These are phyloP conservation scores for Themeda triandra DNA, from an alignment of 176 grass and related monocot species.

Conservation along the genomic window DNA sequence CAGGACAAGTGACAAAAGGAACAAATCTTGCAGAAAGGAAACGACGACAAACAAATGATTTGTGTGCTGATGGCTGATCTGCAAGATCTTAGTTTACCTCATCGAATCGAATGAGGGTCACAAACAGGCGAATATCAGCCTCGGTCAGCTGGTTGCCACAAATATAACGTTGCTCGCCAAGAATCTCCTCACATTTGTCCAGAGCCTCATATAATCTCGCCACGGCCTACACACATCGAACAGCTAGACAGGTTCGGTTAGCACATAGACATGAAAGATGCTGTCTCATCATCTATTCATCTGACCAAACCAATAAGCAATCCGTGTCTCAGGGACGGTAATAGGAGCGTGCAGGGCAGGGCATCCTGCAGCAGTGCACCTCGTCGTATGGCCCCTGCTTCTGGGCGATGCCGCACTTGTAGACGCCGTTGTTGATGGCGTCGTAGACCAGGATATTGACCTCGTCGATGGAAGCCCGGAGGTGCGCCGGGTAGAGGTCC, in stretches of 20 bases:
- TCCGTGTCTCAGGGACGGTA: not conserved
- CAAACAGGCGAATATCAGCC: slow-evolving; percentile 85
- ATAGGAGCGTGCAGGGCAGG: not conserved
- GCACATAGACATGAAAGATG: not conserved
- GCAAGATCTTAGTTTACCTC: slow-evolving; percentile 47
- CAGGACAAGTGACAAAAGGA: not conserved
- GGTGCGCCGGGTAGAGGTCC: slow-evolving; percentile 68
- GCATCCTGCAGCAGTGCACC: no score
- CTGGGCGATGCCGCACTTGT: slow-evolving; percentile 92
- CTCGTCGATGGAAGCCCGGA: slow-evolving; percentile 52
- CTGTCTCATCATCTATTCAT: not conserved
- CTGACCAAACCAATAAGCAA: not conserved
- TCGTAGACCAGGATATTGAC: slow-evolving; percentile 67
- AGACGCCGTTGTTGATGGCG: slow-evolving; percentile 85
- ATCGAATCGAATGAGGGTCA: slow-evolving; percentile 96
- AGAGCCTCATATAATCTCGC: slow-evolving; percentile 55
- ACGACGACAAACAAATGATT: no score
- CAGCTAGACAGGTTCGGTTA: not conserved
- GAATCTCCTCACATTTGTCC: slow-evolving; percentile 84
- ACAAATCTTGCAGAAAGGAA: not conserved
- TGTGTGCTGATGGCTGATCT: no score
- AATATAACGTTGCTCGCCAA: slow-evolving; percentile 77
- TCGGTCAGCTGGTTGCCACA: slow-evolving; percentile 73
- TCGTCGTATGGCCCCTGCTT: slow-evolving; percentile 90
- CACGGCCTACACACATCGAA: slow-evolving; percentile 51